Evolutionary conservation across 805 yeast genomes (phyloP), one percentile per base, ranked within the genome.

Genomic region (Starmerella stigmatis): DNA sequence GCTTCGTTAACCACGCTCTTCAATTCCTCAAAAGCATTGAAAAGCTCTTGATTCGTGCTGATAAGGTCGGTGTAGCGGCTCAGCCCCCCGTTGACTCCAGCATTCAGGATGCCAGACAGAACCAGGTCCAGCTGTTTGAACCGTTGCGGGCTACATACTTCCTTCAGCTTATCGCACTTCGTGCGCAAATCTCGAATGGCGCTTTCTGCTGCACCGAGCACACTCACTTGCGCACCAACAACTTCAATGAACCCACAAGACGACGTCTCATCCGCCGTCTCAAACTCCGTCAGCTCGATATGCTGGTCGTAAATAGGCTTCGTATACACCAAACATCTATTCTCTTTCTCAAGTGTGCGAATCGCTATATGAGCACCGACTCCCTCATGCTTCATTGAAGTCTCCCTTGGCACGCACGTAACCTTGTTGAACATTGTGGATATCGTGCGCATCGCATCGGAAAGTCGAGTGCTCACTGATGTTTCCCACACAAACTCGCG

Each of bases 401-500:
- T 23, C 8, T 34, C 38, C 40, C 40, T 25, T n/a, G 40, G 30
- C 8, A 36, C 22, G 17, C 40, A 15, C 7, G 20, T 10, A 5
- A 25, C 40, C 10, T n/a, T 17, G 15, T 36, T 36, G 30, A 36
- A 36, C 21, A 36, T 36, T 5, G n/a, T 10, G 5, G 40, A 36
- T 3, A 36, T 6, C 7, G 30, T 15, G 4, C n/a, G n/a, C 5
- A 25, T 36, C 5, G 40, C 40, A 8, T 36, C 40, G 17, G 40
- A 16, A 1, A 36, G 29, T 17, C 40, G 28, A 3, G 21, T 23
- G 4, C 9, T 16, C 4, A 13, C n/a, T 10, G n/a, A 22, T 5
- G 21, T 36, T 16, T 36, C 40, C 40, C 40, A 36, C 12, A 36
- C n/a, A 19, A 23, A 23, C 22, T 25, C 40, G 15, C 40, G 29